Conservation (phyloP, 2,329 filamentous ascomycete genomes). For the Colletotrichum euphorbiae region DNA sequence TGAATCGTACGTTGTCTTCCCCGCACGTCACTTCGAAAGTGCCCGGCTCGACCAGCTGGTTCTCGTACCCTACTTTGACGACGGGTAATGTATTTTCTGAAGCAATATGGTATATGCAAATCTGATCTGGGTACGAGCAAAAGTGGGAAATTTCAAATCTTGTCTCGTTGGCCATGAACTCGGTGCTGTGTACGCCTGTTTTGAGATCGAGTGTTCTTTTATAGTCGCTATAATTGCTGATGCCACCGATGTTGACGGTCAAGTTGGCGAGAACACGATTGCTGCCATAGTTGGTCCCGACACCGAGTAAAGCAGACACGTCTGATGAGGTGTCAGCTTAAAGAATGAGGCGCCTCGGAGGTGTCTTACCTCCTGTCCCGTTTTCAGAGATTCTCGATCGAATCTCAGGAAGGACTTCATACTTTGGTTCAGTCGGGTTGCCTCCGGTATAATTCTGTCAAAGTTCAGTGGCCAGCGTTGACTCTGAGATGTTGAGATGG, state of each 20-base stretch:
- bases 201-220: constrained; percentile 56
- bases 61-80: constrained; percentile 56
- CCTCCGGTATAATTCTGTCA: constrained; percentile 58
- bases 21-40: constrained; percentile 49
- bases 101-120: constrained; percentile 46
- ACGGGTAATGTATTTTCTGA: constrained; percentile 49
- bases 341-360: no score
- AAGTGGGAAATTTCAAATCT: constrained; percentile 44
- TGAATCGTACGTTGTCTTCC: constrained; percentile 46
- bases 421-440: constrained; percentile 53
- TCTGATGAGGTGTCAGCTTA: constrained; percentile 40
- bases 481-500: neutral
- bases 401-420: constrained; percentile 53
- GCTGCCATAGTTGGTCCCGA: constrained; percentile 55
- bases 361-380: constrained; percentile 56
- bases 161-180: constrained; percentile 49
- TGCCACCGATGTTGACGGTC: constrained; percentile 51
- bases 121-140: constrained; percentile 57
- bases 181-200: constrained; percentile 53
- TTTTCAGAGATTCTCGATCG: constrained; percentile 61
- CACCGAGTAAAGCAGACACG: constrained; percentile 53
- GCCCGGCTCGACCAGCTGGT: constrained; percentile 49
- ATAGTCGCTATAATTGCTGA: constrained; percentile 49
- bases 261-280: constrained; percentile 61
- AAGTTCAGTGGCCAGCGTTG: neutral